A percentile compares a stretch with the other conserved stretches of the same genome.
These are phyloP conservation scores for Podila horticola DNA, from an alignment of 192 early-diverging fungal species.

Conservation along the genomic window DNA sequence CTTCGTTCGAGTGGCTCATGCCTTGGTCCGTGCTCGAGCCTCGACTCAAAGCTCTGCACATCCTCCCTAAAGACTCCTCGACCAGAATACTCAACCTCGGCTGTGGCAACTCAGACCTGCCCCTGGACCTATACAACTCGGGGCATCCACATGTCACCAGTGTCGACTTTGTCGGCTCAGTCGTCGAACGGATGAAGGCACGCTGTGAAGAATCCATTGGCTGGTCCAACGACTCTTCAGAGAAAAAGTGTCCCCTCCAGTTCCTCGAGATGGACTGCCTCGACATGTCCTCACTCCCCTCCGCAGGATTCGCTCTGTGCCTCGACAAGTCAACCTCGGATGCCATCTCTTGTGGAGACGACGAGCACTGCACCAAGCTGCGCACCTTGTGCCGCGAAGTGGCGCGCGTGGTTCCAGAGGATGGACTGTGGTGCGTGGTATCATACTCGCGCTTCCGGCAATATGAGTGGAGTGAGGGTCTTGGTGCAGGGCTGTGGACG, in stretches of 20 bases:
- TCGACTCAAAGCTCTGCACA: neutral
- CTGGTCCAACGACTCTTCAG: neutral
- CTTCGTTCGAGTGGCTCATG: conserved; percentile 41
- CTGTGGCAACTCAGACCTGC: conserved; percentile 36
- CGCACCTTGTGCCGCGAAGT: conserved; percentile 26
- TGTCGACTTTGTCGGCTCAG: conserved; percentile 29
- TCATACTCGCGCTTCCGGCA: conserved; percentile 37
- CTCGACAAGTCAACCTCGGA: conserved; percentile 41
- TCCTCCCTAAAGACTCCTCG: conserved; percentile 8
- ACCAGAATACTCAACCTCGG: conserved; percentile 29
- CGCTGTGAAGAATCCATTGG: conserved; percentile 26
- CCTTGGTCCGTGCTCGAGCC: conserved; percentile 36
- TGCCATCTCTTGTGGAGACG: conserved; percentile 35
- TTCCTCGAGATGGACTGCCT: conserved; percentile 40
- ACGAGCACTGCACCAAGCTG: conserved; percentile 27
- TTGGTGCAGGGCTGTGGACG: conserved; percentile 18
- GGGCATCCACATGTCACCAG: conserved; percentile 26
- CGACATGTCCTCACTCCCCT: conserved; percentile 20
- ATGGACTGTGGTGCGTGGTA: conserved; percentile 27
- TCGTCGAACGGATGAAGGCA: conserved; percentile 28
- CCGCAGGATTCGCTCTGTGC: conserved; percentile 11
- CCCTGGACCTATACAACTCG: conserved; percentile 22
- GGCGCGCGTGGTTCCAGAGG: conserved; percentile 10
- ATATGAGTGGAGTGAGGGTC: conserved; percentile 25
- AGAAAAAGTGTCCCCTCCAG: conserved; percentile 14